A percentile compares a stretch with the other conserved stretches of the same genome.
These are phyloP conservation scores for Geotrichum europaeum DNA, from an alignment of 1,139 yeast species.

Conservation along the genomic window DNA sequence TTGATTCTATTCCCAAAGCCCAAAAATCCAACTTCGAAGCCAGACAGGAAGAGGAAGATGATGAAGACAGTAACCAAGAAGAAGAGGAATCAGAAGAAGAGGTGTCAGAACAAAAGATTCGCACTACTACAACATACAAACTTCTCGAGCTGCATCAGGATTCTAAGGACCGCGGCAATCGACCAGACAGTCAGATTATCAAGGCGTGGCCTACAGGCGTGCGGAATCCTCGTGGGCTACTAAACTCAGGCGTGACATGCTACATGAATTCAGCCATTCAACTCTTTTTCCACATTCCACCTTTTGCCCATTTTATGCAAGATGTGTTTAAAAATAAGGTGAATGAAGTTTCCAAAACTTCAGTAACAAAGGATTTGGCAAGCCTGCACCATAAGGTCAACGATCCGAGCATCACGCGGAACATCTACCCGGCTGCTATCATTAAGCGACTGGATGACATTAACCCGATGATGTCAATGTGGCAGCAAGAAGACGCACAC, in stretches of 20 bases:
- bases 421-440: slow-evolving; percentile 59
- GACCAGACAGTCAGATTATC: slow-evolving; percentile 42
- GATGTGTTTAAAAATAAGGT: slow-evolving; percentile 49
- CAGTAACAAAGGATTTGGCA: slow-evolving; percentile 70
- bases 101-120: not conserved
- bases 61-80: slow-evolving; percentile 30
- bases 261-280: slow-evolving; percentile 95
- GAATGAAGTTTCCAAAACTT: slow-evolving; percentile 42
- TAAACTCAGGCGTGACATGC: slow-evolving; percentile 93
- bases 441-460: slow-evolving; percentile 72
- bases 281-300: slow-evolving; percentile 83
- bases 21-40: not conserved
- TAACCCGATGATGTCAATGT: slow-evolving; percentile 92
- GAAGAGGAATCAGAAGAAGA: slow-evolving; percentile 21
- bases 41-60: slow-evolving; percentile 24
- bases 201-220: slow-evolving; percentile 49
- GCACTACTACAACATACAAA: slow-evolving; percentile 12
- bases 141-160: slow-evolving; percentile 24
- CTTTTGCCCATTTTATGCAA: slow-evolving; percentile 73
- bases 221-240: slow-evolving; percentile 71
- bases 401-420: slow-evolving; percentile 35
- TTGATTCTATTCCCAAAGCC: not conserved
- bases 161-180: slow-evolving; percentile 30
- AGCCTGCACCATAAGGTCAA: slow-evolving; percentile 65
- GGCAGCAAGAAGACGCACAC: slow-evolving; percentile 98